A percentile compares a stretch with the other conserved stretches of the same genome.
Conservation (phyloP, 257 asterid genomes). For the Leonotis leonurus region DNA sequence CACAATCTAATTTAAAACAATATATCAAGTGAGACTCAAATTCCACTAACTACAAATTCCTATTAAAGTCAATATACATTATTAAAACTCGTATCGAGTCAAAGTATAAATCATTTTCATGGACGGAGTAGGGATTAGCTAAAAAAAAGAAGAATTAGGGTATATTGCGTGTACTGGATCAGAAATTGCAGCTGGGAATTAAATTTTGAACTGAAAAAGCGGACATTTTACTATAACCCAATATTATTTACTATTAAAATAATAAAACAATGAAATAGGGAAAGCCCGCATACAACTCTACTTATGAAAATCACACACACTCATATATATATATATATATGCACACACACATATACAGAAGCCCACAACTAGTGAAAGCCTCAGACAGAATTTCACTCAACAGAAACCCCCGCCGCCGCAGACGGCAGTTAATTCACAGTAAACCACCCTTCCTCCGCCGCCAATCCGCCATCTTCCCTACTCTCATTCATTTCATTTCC, state of each 20-base stretch:
- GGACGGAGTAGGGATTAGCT: too few species aligned
- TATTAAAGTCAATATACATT: too few species aligned
- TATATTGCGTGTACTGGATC: too few species aligned
- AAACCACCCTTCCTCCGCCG: conserved; percentile 15
- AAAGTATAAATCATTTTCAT: too few species aligned
- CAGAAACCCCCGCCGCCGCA: conserved; percentile 31
- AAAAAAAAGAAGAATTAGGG: too few species aligned
- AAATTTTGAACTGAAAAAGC: conserved; percentile 26
- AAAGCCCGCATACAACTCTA: conserved; percentile 24
- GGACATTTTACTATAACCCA: conserved; percentile 13
- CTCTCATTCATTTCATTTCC: not conserved
- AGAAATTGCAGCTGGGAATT: conserved; percentile 35
- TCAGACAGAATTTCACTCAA: not conserved
- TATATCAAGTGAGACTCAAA: too few species aligned
- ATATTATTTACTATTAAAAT: conserved; percentile 10
- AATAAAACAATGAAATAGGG: conserved; percentile 1
- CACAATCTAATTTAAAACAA: too few species aligned
- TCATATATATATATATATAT: conserved; percentile 2
- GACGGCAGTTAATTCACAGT: conserved; percentile 31
- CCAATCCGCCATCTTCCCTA: not conserved
- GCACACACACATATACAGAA: not conserved
- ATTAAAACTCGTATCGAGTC: too few species aligned
- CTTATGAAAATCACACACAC: conserved; percentile 1
- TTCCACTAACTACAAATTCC: too few species aligned
- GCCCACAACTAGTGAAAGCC: conserved; percentile 15